Conservation (phyloP, 2,329 filamentous ascomycete genomes). For the Aspergillus sp. region DNA sequence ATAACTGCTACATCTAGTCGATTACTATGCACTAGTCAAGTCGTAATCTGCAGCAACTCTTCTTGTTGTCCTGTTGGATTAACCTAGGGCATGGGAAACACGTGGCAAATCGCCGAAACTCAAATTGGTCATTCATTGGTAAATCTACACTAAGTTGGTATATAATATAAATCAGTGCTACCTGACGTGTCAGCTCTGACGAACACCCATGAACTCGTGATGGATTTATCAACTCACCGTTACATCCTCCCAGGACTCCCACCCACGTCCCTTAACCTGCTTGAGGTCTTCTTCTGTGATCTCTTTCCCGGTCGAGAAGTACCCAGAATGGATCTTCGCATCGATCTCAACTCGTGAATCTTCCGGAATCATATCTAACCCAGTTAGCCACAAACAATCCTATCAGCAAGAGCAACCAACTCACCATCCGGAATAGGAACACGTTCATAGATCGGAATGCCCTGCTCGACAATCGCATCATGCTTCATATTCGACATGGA, state of each 20-base stretch:
- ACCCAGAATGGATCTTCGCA: conserved; percentile 91
- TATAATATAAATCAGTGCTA: not conserved
- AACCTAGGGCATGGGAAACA: not conserved
- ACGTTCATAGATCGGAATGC: conserved; percentile 76
- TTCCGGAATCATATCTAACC: conserved; percentile 77
- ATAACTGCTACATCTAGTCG: too few relatives aligned
- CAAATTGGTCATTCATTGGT: not conserved
- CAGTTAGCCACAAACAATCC: not conserved
- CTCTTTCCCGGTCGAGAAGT: conserved; percentile 83
- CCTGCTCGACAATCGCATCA: conserved; percentile 53
- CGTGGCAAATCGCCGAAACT: not conserved
- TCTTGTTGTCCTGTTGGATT: too few relatives aligned
- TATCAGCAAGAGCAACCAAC: not conserved
- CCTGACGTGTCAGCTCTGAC: not conserved
- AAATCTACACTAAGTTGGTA: too few relatives aligned
- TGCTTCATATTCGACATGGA: conserved; percentile 85
- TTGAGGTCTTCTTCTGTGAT: conserved; percentile 85
- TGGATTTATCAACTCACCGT: conserved; percentile 24
- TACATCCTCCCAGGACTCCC: conserved; percentile 69
- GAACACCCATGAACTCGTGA: too few relatives aligned
- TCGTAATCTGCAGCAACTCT: too few relatives aligned
- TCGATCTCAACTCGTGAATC: conserved; percentile 98
- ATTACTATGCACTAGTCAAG: too few relatives aligned
- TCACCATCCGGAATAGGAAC: conserved; percentile 77
- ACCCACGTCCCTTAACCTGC: conserved; percentile 83